Conservation (phyloP, 2,329 filamentous ascomycete genomes). For the Pseudogymnoascus sp. region DNA sequence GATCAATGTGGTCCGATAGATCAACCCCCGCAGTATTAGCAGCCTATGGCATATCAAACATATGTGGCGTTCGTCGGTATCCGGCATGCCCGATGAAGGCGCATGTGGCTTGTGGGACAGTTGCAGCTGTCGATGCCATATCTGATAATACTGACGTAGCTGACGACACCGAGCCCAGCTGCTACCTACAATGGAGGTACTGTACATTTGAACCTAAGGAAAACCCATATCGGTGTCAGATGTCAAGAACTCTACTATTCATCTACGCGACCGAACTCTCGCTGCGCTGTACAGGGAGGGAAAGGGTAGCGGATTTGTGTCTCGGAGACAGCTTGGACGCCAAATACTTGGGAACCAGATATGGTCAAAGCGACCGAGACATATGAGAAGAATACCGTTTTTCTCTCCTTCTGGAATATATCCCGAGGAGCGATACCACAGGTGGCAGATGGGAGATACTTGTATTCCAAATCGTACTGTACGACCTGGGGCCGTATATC, state of each 20-base stretch:
- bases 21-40: neutral
- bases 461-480: neutral
- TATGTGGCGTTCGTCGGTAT: neutral
- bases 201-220: neutral
- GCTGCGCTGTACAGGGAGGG: neutral
- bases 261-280: neutral
- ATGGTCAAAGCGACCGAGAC: neutral
- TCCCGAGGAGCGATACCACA: neutral
- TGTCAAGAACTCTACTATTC: neutral
- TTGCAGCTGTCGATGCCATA: neutral
- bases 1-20: neutral
- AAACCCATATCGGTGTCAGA: neutral
- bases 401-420: neutral
- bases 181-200: neutral
- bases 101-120: slow-evolving; percentile 4
- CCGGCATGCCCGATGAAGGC: neutral
- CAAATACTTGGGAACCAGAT: neutral
- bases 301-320: neutral
- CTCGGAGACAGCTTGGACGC: neutral
- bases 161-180: neutral
- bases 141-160: neutral
- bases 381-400: neutral
- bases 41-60: neutral
- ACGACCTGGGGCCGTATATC: neutral
- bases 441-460: neutral